Evolutionary conservation across 2,329 filamentous ascomycete species (phyloP), one percentile per base, ranked within the genome.

Genomic region (Aspergillus hiratsukae): DNA sequence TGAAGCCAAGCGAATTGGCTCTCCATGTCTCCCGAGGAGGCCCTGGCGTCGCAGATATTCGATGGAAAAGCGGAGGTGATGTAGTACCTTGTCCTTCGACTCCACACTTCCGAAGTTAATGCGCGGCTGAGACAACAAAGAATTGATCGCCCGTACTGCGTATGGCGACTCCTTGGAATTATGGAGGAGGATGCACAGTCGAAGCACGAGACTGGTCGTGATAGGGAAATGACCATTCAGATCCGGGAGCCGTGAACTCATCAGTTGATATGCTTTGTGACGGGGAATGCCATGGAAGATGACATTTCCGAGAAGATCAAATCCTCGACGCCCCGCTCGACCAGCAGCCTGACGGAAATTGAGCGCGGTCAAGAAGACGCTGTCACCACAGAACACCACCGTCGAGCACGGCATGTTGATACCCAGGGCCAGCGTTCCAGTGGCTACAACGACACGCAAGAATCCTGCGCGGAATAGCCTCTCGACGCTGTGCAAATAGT

Each of bases 381-480:
- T 89, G 68, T 92, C 88, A 0, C 87, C 88, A 17, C 80, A 81
- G 69, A 93, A 93, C 1, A 91, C 83, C 0, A 91, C 88, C 1
- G 89, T 93, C 69, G 89, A 90, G 69, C 88, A 92, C 9, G 89
- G 89, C 87, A 90, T 90, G 64, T 90, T 93, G 75, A 93, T 88
- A 76, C 89, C 89, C 4, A 92, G 76, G 1, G 87, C 87, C 23
- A 91, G 79, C 0, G 88, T 91, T 1, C 88, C 89, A 1, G 89
- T 92, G 0, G 89, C 88, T 27, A 92, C 80, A 28, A 92, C 84
- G 1, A 88, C 85, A 7, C 83, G 81, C 43, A 92, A 72, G 66
- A 83, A 91, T 0, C 88, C 87, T 68, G 83, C 87, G 8, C 89
- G 58, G 27, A 62, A 58, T 7, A 59, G 52, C 3, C 61, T 75